phyloP scores from a whole-genome alignment of 1,284 basidiomycete species.

The Sporisorium iseilematis-ciliati region DNA sequence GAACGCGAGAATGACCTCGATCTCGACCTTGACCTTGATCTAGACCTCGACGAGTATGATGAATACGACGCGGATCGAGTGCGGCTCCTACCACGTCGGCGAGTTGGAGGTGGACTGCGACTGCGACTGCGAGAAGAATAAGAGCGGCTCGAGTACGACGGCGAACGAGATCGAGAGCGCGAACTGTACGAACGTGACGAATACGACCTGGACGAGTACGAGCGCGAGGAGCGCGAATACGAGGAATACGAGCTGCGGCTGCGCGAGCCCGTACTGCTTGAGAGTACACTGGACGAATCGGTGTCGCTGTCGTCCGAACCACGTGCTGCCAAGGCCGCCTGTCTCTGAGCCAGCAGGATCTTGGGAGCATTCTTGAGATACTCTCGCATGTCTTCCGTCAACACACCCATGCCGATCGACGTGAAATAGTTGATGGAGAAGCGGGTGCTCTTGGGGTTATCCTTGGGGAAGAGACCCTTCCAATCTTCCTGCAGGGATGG shows the following conservation, averaged over 20 bases:
- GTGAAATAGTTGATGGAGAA: slow-evolving; percentile 97
- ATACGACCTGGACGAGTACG: slow-evolving; percentile 40
- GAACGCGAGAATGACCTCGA: slow-evolving; percentile 37
- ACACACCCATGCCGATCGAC: slow-evolving; percentile 86
- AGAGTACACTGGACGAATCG: slow-evolving; percentile 38
- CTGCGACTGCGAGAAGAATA: slow-evolving; percentile 41
- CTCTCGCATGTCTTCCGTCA: slow-evolving; percentile 97
- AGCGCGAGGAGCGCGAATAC: slow-evolving; percentile 37
- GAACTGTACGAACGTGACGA: slow-evolving; percentile 38
- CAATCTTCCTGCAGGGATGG: slow-evolving; percentile 77
- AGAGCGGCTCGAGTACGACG: slow-evolving; percentile 33
- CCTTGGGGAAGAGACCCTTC: slow-evolving; percentile 90
- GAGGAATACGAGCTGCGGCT: slow-evolving; percentile 41
- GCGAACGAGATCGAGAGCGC: slow-evolving; percentile 19
- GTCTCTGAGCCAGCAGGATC: slow-evolving; percentile 90
- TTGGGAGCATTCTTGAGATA: slow-evolving; percentile 94
- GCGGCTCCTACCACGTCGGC: slow-evolving; percentile 25
- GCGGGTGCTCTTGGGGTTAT: slow-evolving; percentile 94
- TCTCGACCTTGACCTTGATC: slow-evolving; percentile 15
- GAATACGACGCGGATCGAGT: slow-evolving; percentile 43
- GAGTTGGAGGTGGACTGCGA: slow-evolving; percentile 7
- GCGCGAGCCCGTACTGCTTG: slow-evolving; percentile 37
- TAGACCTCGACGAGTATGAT: slow-evolving; percentile 40
- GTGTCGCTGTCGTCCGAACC: slow-evolving; percentile 43
- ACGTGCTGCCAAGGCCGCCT: slow-evolving; percentile 70